phyloP scores from a whole-genome alignment of 1,139 yeast species.

The Yamadazyma buinensis region DNA sequence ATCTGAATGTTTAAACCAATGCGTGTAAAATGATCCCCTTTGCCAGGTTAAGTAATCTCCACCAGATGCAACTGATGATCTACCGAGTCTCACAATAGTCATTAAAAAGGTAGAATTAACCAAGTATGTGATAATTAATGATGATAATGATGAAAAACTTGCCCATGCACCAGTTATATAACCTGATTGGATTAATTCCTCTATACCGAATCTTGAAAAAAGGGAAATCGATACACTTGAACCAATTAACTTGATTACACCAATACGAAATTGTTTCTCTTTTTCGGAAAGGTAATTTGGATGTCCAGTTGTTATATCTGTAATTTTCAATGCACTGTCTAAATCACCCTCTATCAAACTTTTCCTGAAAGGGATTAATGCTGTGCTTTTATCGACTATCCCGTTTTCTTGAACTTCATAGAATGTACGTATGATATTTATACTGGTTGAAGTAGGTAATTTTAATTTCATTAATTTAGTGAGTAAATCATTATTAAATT shows the following conservation, averaged over 20 bases:
- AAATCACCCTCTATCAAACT: constrained; percentile 60
- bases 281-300: constrained; percentile 40
- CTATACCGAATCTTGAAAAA: constrained; percentile 38
- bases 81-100: constrained; percentile 55
- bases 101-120: constrained; percentile 60
- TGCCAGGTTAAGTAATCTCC: constrained; percentile 62
- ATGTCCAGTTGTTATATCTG: constrained; percentile 63
- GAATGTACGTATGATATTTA: constrained; percentile 29
- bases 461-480: constrained; percentile 29
- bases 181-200: constrained; percentile 31
- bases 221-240: constrained; percentile 34
- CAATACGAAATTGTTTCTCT: constrained; percentile 25
- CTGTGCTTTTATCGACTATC: constrained; percentile 33
- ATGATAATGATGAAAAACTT: constrained; percentile 49
- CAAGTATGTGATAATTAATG: constrained; percentile 62
- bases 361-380: constrained; percentile 60
- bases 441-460: constrained; percentile 28
- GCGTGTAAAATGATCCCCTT: constrained; percentile 60
- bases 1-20: constrained; percentile 65
- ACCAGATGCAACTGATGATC: constrained; percentile 42
- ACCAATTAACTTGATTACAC: constrained; percentile 26
- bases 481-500: constrained; percentile 14
- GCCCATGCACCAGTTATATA: constrained; percentile 34
- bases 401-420: constrained; percentile 33
- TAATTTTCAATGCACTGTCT: constrained; percentile 50